These are phyloP conservation scores for Tylopilus felleus DNA, from an alignment of 768 basidiomycete species.

Conservation along the genomic window DNA sequence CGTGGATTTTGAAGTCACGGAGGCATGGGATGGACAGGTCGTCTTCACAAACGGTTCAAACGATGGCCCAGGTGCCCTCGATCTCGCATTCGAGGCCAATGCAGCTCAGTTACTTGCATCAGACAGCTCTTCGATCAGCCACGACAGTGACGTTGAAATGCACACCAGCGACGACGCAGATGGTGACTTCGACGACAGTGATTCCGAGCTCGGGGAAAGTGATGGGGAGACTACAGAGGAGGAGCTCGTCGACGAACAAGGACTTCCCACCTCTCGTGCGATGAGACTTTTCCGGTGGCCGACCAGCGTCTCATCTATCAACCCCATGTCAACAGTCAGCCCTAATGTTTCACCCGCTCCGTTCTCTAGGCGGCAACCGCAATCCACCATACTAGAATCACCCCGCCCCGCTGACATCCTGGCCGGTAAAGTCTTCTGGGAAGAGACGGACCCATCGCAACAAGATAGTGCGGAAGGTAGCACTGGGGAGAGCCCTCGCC, in stretches of 20 bases:
- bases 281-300: constrained; percentile 72
- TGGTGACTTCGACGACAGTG: constrained; percentile 39
- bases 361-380: constrained; percentile 31
- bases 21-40: constrained; percentile 74
- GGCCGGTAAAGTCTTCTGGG: constrained; percentile 57
- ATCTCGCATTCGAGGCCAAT: constrained; percentile 68
- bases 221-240: constrained; percentile 82
- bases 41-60: constrained; percentile 64
- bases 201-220: constrained; percentile 48
- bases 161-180: constrained; percentile 35
- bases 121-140: constrained; percentile 45
- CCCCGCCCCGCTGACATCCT: constrained; percentile 70
- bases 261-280: constrained; percentile 71
- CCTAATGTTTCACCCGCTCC: constrained; percentile 47
- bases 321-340: constrained; percentile 74
- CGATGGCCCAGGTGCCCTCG: constrained; percentile 50
- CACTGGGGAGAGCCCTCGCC: constrained; percentile 25
- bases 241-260: constrained; percentile 73
- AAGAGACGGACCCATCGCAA: constrained; percentile 39
- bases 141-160: constrained; percentile 52
- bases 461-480: constrained; percentile 35
- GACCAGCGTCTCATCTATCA: constrained; percentile 56
- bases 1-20: constrained; percentile 55
- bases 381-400: constrained; percentile 32
- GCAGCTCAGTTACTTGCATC: constrained; percentile 50